Base-by-base conservation (phyloP, 2,329 filamentous ascomycete species). In the Pestalotiopsis sp. region DNA sequence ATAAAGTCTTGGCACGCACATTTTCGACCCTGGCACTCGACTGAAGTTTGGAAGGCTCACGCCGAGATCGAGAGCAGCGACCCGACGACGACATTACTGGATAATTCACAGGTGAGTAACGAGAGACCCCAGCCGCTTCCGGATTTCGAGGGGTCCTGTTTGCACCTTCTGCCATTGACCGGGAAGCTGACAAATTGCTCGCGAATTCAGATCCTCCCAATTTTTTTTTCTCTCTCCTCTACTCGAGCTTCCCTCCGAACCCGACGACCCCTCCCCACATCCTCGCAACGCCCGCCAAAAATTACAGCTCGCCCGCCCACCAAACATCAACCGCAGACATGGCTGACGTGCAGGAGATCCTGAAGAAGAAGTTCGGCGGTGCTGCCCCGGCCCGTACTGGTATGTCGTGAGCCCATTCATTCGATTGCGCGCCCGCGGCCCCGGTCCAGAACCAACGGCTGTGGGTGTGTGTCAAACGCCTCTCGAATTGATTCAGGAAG, bases 311-410 rank as follows among this genome's bases (percentile, higher is more conserved):
- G n/a, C 63, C 67, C 62, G 31, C 45, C 45, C 45, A 17, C 45
- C 4, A n/a, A 52, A 52, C 17, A 52, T 14, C 45, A 52, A 69
- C 67, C 64, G 67, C 67, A 71, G 66, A 63, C 70, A 79, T 79
- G 77, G 75, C 76, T 69, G 81, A 87, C 64, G 83, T 86, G 5
- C 82, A 84, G 68, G 77, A 79, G 67, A 82, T 86, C 69, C 73
- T 84, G 17, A 77, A 79, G 68, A 75, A 76, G 77, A 79, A 79
- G 76, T 79, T 79, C 68, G 77, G 77, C 49, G 74, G 74, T 69
- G 74, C 74, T 64, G 77, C 73, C 68, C 75, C 77, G 39, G 70
- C 77, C 69, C 77, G 77, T 68, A 78, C 77, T 49, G 77, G 77
- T 79, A 77, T 69, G 72, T 78, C 45, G 27, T 20, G 27, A 62